These are phyloP conservation scores for Globisporangium radiosum DNA, from an alignment of 352 stramenopile species.

Conservation along the genomic window DNA sequence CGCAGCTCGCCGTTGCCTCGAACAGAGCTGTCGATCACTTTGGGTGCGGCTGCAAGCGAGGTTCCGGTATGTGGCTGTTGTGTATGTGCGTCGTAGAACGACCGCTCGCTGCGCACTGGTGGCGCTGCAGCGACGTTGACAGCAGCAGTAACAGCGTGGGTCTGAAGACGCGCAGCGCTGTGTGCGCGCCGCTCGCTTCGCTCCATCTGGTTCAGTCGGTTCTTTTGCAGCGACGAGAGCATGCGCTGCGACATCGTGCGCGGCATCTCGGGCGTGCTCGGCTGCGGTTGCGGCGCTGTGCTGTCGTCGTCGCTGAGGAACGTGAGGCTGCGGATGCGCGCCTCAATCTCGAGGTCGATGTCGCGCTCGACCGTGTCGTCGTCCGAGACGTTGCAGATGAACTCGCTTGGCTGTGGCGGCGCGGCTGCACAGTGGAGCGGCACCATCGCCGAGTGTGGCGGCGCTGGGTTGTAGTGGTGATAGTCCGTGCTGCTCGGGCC, in stretches of 20 bases:
- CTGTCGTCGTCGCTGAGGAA: slow-evolving; percentile 16
- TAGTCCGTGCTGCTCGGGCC: not conserved
- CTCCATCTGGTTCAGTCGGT: slow-evolving; percentile 18
- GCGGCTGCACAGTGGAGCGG: slow-evolving; percentile 7
- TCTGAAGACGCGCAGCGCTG: slow-evolving; percentile 1
- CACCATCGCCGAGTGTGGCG: slow-evolving; percentile 1
- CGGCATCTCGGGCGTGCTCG: slow-evolving; percentile 8
- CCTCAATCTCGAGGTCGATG: slow-evolving; percentile 70
- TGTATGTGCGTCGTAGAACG: slow-evolving; percentile 3
- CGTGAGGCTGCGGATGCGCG: slow-evolving; percentile 29
- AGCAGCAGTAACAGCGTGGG: slow-evolving; percentile 2
- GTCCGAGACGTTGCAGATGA: slow-evolving; percentile 48
- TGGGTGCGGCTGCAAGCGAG: not conserved
- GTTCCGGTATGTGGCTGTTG: not conserved
- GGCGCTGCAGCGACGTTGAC: not conserved
- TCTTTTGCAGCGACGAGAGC: slow-evolving; percentile 45
- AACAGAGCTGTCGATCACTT: not conserved
- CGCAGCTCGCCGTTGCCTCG: slow-evolving; percentile 11
- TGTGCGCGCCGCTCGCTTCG: slow-evolving; percentile 1
- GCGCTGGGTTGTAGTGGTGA: not conserved
- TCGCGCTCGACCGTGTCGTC: slow-evolving; percentile 62
- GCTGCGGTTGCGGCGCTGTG: slow-evolving; percentile 2
- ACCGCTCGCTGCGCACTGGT: slow-evolving; percentile 8
- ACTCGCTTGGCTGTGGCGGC: slow-evolving; percentile 16
- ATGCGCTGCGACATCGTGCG: slow-evolving; percentile 59